Base-by-base conservation (phyloP, 345 rosid genomes). In the Rhodomyrtus tomentosa region DNA sequence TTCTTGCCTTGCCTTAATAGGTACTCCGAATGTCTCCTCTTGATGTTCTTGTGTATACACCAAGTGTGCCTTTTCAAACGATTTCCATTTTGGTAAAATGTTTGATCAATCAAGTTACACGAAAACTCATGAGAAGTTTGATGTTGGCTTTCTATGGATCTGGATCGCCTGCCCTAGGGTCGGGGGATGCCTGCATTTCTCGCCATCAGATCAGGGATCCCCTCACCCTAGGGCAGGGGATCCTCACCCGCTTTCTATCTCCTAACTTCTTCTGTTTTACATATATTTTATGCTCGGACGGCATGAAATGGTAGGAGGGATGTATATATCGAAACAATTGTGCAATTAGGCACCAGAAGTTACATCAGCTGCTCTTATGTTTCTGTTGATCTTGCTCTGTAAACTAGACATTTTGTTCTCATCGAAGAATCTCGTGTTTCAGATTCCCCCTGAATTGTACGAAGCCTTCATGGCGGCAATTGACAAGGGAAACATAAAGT, bases 361-460 rank as follows among this genome's bases (percentile, higher is more conserved):
- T 32, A 16, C 20, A 27, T 51, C 55, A 58, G 55, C 52, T 58
- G 74, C 45, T 25, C 36, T 22, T 32, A 11, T 1, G 42, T 62
- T 16, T 32, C 5, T 32, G 74, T 6, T 62, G 16, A 7, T 32
- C 74, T 2, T 32, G 74, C 22, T 62, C 42, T 62, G 42, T 7
- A 62, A 12, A 32, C 42, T 62, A 0, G 42, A 62, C 16, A 62
- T 32, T 32, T 38, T 2, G 74, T 42, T 24, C 74, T 62, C 12
- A 62, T 62, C 3, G 20, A 55, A 52, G 18, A 52, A 82, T 32
- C 24, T 20, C 80, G 79, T 55, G 68, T 58, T 32, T 81, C 90
- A 93, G 95, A 58, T 93, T 72, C 93, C 92, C 12, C 74, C 85
- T 7, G 89, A 92, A 86, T 32, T 92, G 20, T 76, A 85, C 53